Evolutionary conservation across 2,329 filamentous ascomycete species (phyloP).

Genomic region (Calonectria montana): DNA sequence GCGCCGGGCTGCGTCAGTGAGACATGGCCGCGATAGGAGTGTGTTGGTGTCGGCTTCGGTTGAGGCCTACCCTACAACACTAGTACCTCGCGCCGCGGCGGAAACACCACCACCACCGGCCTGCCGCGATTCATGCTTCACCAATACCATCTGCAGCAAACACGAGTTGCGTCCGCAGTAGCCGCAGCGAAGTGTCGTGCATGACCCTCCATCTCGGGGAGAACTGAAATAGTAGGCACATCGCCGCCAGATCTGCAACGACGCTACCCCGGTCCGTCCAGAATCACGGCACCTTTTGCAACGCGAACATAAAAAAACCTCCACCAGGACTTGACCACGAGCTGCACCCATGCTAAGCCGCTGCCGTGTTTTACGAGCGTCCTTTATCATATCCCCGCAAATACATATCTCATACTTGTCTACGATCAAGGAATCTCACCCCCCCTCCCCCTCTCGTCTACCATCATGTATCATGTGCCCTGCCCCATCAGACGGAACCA

Average conservation of each 20-base stretch:
- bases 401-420: neutral
- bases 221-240: neutral
- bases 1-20: neutral
- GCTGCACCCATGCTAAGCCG: neutral
- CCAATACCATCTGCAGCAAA: neutral
- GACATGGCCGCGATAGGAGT: neutral
- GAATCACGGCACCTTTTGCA: neutral
- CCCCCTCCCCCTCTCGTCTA: neutral
- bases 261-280: neutral
- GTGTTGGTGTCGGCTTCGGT: neutral
- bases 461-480: neutral
- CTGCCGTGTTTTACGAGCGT: neutral
- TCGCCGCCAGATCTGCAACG: neutral
- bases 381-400: neutral
- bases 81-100: neutral
- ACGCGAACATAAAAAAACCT: neutral
- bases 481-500: neutral
- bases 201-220: slow-evolving; percentile 7
- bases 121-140: neutral
- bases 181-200: neutral
- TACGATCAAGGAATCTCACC: neutral
- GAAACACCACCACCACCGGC: neutral
- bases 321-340: neutral
- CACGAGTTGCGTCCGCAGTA: neutral
- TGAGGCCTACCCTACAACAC: neutral